Evolutionary conservation across 2,329 filamentous ascomycete species (phyloP), one percentile per base, ranked within the genome.

Genomic region (Epichloe baconii): DNA sequence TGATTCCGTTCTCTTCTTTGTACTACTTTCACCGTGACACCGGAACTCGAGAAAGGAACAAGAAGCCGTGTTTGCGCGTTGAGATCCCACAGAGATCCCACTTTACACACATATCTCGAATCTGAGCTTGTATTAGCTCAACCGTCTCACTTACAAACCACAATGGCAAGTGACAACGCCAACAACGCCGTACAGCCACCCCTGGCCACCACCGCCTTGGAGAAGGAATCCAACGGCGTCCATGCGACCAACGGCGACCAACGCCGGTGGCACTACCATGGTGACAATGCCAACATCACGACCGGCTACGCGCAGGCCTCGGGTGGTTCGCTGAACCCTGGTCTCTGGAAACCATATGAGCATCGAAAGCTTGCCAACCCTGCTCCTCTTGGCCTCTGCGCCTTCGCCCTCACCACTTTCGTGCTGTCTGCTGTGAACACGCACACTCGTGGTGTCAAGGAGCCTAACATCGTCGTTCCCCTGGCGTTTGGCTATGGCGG

Each of bases 341-440:
- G 83, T 69, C 66, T 75, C 44, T 78, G 83, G 74, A 80, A 76
- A 67, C 72, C 80, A 8, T 70, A 72, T 49, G 78, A 80, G 68
- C 76, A 79, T 64, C 81, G 83, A 69, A 85, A 86, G 71, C 80
- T 90, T 66, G 86, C 78, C 71, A 90, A 90, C 69, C 86, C 86
- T 4, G 85, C 83, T 49, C 86, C 86, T 34, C 75, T 90, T 40
- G 86, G 87, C 56, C 79, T 91, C 47, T 79, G 74, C 55, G 86
- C 84, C 64, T 91, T 91, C 72, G 87, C 86, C 56, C 73, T 91
- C 62, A 91, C 86, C 50, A 91, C 86, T 12, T 91, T 91, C 65
- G 79, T 91, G 38, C 77, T 91, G 47, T 86, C 83, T 34, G 72
- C 77, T 59, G 74, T 91, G 69, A 91, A 91, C 71, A 74, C 88